Percentiles rank a stretch among this genome's conserved stretches.
phyloP scores from a whole-genome alignment of 1,284 basidiomycete species.

The Irpex sp. region DNA sequence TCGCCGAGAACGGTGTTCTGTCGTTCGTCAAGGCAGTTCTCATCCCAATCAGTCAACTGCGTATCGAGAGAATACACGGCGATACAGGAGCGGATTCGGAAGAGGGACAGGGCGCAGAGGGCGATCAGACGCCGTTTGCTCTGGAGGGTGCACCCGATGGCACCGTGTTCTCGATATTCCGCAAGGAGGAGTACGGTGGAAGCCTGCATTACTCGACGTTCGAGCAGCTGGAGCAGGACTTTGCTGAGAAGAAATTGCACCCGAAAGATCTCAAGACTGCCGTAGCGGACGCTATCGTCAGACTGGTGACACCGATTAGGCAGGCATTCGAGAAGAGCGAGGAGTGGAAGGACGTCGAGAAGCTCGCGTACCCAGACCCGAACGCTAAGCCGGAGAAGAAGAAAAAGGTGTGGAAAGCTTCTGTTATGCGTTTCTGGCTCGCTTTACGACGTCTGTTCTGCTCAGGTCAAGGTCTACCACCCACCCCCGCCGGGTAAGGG shows the following conservation, averaged over 20 bases:
- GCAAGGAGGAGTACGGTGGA: slow-evolving; percentile 90
- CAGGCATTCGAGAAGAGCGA: slow-evolving; percentile 80
- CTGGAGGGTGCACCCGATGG: slow-evolving; percentile 80
- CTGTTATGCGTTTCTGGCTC: background rate
- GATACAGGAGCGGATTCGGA: slow-evolving; percentile 46
- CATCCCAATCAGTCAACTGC: slow-evolving; percentile 88
- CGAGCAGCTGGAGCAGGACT: slow-evolving; percentile 81
- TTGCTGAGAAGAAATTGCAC: slow-evolving; percentile 83
- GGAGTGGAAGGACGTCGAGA: slow-evolving; percentile 87
- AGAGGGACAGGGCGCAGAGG: slow-evolving; percentile 49
- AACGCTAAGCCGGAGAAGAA: slow-evolving; percentile 70
- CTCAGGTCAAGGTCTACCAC: slow-evolving; percentile 81
- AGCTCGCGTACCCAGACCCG: slow-evolving; percentile 88
- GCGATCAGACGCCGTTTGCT: slow-evolving; percentile 70
- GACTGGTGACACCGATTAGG: slow-evolving; percentile 88
- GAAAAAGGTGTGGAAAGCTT: slow-evolving; percentile 62
- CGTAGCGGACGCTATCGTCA: slow-evolving; percentile 83
- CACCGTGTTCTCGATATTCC: slow-evolving; percentile 84
- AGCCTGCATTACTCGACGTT: slow-evolving; percentile 81
- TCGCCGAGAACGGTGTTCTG: slow-evolving; percentile 91
- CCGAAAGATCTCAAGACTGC: slow-evolving; percentile 92
- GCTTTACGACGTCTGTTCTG: background rate
- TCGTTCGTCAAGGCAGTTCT: slow-evolving; percentile 91
- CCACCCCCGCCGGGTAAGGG: slow-evolving; percentile 84
- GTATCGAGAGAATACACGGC: slow-evolving; percentile 63